Base-by-base conservation (phyloP, 2,329 filamentous ascomycete species). In the Xylaria sp. region DNA sequence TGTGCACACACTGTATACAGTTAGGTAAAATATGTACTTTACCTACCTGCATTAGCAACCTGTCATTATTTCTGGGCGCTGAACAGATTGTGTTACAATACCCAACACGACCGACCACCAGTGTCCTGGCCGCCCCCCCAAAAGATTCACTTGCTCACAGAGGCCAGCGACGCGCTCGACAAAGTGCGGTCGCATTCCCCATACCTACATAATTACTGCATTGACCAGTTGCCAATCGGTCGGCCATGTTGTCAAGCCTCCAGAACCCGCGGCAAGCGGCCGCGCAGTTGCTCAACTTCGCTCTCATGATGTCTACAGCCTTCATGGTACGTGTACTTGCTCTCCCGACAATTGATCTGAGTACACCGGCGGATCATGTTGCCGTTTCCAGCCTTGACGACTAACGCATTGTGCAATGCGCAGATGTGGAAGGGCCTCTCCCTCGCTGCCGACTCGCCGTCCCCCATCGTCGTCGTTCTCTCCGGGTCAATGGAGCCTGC, bases 391-490 rank as follows among this genome's bases (percentile, higher is more conserved):
- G 13, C 10, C 29, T 16, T 35, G 6, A 23, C 29, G 3, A 29
- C 60, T 68, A 51, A 63, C 57, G 12, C 23, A 40, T 44, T 37
- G 47, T 27, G 61, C 29, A 47, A 27, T 1, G 5, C 40, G 40
- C 40, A 89, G 87, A 89, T 97, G 83, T 93, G 91, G 94, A 97
- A 97, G 81, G 93, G 92, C 10, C 89, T 98, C 68, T 94, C 91
- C 9, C 88, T 97, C 35, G 83, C 89, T 71, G 89, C 92, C 66
- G 91, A 96, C 77, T 92, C 90, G 5, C 88, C 91, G 13, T 92
- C 89, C 1, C 92, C 92, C 27, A 94, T 94, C 75, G 92, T 94
- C 73, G 92, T 94, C 69, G 92, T 94, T n/a, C 86, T 94, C 18
- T 93, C 91, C 5, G 92, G 92, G n/a, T 91, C 87, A 71, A 94